Evolutionary conservation across 192 early-diverging fungal genomes (phyloP).

Genomic region (Backusella parvicylindrica): DNA sequence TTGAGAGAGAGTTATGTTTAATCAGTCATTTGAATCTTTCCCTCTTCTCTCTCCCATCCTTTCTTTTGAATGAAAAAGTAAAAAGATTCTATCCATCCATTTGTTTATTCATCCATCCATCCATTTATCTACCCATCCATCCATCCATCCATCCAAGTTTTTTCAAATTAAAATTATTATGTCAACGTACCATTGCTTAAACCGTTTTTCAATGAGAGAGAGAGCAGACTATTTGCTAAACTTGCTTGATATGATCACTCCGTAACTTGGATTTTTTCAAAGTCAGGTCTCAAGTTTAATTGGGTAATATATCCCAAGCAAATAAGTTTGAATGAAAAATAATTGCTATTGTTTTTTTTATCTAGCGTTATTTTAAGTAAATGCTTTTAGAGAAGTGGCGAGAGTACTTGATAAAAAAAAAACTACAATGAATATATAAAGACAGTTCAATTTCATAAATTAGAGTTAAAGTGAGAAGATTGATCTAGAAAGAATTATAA

Average conservation of each 20-base stretch:
- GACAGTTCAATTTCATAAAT: too few relatives aligned
- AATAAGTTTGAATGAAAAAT: too few relatives aligned
- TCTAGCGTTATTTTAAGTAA: too few relatives aligned
- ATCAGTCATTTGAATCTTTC: background rate
- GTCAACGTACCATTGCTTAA: conserved; percentile 2
- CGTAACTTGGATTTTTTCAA: background rate
- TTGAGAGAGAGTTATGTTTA: background rate
- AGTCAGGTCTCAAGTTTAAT: too few relatives aligned
- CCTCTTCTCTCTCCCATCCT: background rate
- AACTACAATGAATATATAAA: too few relatives aligned
- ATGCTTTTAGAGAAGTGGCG: too few relatives aligned
- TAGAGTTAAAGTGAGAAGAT: too few relatives aligned
- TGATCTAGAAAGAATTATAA: too few relatives aligned
- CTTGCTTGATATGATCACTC: background rate
- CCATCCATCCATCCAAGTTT: background rate
- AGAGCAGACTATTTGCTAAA: background rate
- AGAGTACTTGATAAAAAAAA: too few relatives aligned
- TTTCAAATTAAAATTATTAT: background rate
- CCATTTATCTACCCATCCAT: background rate
- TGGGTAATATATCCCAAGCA: too few relatives aligned
- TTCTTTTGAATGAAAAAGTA: background rate
- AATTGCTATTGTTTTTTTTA: too few relatives aligned
- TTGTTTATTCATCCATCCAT: background rate
- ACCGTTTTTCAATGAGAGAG: conserved; percentile 4
- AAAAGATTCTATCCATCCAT: conserved; percentile 2